These are phyloP conservation scores for Sanghuangporus sanghuang DNA, from an alignment of 1,284 basidiomycete species.

Conservation along the genomic window DNA sequence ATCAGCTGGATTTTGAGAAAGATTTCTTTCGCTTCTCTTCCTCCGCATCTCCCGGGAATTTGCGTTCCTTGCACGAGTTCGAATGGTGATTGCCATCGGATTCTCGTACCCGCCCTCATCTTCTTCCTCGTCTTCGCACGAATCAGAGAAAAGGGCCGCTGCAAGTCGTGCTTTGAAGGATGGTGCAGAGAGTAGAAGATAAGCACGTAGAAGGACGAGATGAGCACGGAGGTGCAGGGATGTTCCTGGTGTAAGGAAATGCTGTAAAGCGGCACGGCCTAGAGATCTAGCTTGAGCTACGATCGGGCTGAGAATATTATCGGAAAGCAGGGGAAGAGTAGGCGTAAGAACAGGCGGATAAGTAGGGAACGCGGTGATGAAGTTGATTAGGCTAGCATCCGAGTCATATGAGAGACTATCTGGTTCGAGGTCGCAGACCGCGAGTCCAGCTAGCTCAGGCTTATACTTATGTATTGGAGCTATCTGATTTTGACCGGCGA, in stretches of 20 bases:
- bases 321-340: constrained; percentile 52
- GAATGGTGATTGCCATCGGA: constrained; percentile 9
- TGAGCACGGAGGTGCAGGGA: constrained; percentile 58
- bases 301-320: constrained; percentile 54
- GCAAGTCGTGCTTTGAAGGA: constrained; percentile 61
- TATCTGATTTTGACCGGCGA: neutral
- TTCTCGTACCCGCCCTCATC: constrained; percentile 16
- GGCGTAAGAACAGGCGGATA: constrained; percentile 58
- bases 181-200: constrained; percentile 59
- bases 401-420: constrained; percentile 34
- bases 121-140: constrained; percentile 39
- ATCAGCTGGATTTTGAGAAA: neutral
- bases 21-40: neutral
- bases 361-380: constrained; percentile 53
- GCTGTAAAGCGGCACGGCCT: constrained; percentile 52
- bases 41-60: constrained; percentile 11
- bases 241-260: constrained; percentile 51
- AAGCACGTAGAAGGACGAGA: constrained; percentile 60
- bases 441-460: constrained; percentile 31
- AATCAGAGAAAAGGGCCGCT: constrained; percentile 65
- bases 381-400: constrained; percentile 33
- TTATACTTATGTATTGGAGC: constrained; percentile 11
- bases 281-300: constrained; percentile 50
- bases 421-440: constrained; percentile 62
- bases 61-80: constrained; percentile 7